phyloP scores from a whole-genome alignment of 805 yeast genomes.

The Dipodascus albidus region DNA sequence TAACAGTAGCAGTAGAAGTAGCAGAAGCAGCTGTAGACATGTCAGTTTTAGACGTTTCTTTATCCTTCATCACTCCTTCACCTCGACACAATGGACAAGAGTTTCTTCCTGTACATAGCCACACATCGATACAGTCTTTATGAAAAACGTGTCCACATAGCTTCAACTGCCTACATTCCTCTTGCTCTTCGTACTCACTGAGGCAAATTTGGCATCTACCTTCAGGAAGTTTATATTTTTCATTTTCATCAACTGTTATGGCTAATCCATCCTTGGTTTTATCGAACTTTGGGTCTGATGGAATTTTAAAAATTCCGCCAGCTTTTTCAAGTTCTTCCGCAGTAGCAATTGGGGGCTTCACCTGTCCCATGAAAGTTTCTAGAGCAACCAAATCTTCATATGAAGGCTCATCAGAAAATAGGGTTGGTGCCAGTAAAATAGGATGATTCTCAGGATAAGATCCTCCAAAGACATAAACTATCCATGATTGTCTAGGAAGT shows the following conservation, averaged over 20 bases:
- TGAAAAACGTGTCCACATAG: conserved; percentile 44
- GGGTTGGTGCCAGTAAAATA: conserved; percentile 34
- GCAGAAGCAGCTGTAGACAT: conserved; percentile 5
- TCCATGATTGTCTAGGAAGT: conserved; percentile 36
- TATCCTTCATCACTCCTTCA: conserved; percentile 27
- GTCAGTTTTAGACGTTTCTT: conserved; percentile 7
- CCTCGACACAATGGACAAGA: conserved; percentile 49
- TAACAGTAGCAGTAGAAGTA: conserved; percentile 15
- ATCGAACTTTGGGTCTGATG: conserved; percentile 5
- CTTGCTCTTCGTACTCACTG: conserved; percentile 35
- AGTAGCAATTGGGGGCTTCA: conserved; percentile 33
- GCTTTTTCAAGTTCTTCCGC: conserved; percentile 30
- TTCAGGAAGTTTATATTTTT: conserved; percentile 10
- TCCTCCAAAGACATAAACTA: conserved; percentile 52
- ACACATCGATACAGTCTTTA: conserved; percentile 43
- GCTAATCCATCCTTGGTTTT: conserved; percentile 1
- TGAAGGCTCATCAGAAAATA: conserved; percentile 38
- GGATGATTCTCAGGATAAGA: conserved; percentile 40
- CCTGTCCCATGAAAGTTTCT: conserved; percentile 37
- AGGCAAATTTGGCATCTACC: conserved; percentile 35
- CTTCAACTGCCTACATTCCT: conserved; percentile 34
- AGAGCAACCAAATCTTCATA: conserved; percentile 38
- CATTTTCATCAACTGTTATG: conserved; percentile 4
- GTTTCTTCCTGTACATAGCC: conserved; percentile 43
- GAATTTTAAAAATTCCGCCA: conserved; percentile 27